Conservation (phyloP, 306 rosid genomes). For the Gleditsia sinensis region DNA sequence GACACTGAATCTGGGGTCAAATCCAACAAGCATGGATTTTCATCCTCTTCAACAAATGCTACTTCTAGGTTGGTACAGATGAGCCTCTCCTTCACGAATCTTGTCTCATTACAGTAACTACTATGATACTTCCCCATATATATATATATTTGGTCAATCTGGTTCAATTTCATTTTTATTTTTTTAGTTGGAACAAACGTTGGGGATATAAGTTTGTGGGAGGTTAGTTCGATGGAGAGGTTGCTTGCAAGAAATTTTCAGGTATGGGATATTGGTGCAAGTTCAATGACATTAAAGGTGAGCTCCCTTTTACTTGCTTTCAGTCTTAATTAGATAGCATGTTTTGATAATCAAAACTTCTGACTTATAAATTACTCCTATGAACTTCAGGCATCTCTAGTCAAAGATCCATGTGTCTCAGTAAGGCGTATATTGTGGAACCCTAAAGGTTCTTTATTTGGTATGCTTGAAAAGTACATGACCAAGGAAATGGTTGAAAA, state of each 20-base stretch:
- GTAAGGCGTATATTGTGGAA: slow-evolving; percentile 30
- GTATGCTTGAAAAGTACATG: slow-evolving; percentile 1
- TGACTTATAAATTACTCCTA: not conserved
- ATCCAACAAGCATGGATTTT: slow-evolving; percentile 37
- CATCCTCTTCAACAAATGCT: slow-evolving; percentile 33
- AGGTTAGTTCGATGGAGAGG: slow-evolving; percentile 25
- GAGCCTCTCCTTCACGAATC: not conserved
- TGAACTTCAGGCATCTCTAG: slow-evolving; percentile 28
- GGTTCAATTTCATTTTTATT: not conserved
- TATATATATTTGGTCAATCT: not conserved
- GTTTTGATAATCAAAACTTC: not conserved
- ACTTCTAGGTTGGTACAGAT: slow-evolving; percentile 29
- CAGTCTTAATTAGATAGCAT: not conserved
- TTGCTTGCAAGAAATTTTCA: slow-evolving; percentile 29
- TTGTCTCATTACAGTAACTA: not conserved
- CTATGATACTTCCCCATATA: not conserved
- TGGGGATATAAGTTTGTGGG: slow-evolving; percentile 38
- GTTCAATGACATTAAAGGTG: slow-evolving; percentile 27
- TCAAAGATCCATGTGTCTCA: slow-evolving; percentile 32
- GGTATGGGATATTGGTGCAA: slow-evolving; percentile 33
- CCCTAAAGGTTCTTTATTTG: slow-evolving; percentile 35
- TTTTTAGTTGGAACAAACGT: slow-evolving; percentile 35
- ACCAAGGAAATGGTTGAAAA: not conserved
- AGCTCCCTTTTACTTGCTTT: not conserved
- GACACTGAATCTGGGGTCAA: slow-evolving; percentile 19